Evolutionary conservation across 306 rosid species (phyloP).

Genomic region (Malus sieversii): DNA sequence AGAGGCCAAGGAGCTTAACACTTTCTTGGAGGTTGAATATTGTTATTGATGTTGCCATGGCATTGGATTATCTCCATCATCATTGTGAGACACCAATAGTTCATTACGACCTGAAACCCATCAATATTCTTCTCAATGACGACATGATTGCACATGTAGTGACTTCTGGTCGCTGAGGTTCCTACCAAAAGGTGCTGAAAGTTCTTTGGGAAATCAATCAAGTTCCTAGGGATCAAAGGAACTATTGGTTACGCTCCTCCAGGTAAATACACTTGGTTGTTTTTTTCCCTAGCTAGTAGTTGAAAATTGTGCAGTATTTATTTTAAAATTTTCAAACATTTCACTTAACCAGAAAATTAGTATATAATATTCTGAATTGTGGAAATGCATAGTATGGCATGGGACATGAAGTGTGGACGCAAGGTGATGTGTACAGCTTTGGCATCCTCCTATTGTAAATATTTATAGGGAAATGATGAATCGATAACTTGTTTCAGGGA

Average conservation of each 20-base stretch:
- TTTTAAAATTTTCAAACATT: background rate
- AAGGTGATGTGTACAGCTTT: no score
- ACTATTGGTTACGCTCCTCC: slow-evolving; percentile 37
- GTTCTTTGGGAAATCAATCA: background rate
- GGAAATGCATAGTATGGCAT: slow-evolving; percentile 16
- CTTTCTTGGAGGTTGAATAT: slow-evolving; percentile 18
- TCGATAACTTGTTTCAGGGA: no score
- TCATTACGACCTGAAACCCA: slow-evolving; percentile 30
- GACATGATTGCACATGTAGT: slow-evolving; percentile 27
- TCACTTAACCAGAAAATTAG: no score
- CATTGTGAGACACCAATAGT: slow-evolving; percentile 16
- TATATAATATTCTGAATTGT: background rate
- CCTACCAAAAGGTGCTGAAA: background rate
- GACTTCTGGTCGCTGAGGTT: slow-evolving; percentile 36
- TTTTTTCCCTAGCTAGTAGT: background rate
- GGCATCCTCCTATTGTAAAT: no score
- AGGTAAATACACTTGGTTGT: background rate
- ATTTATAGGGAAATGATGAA: no score
- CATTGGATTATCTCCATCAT: slow-evolving; percentile 30
- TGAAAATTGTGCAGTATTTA: background rate
- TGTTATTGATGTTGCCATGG: slow-evolving; percentile 27
- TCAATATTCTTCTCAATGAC: slow-evolving; percentile 18
- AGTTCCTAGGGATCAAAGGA: slow-evolving; percentile 11
- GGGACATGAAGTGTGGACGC: no score
- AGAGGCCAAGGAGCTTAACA: slow-evolving; percentile 7